Evolutionary conservation across 2,329 filamentous ascomycete species (phyloP).

Genomic region (Phyllosticta paracitricarpa): DNA sequence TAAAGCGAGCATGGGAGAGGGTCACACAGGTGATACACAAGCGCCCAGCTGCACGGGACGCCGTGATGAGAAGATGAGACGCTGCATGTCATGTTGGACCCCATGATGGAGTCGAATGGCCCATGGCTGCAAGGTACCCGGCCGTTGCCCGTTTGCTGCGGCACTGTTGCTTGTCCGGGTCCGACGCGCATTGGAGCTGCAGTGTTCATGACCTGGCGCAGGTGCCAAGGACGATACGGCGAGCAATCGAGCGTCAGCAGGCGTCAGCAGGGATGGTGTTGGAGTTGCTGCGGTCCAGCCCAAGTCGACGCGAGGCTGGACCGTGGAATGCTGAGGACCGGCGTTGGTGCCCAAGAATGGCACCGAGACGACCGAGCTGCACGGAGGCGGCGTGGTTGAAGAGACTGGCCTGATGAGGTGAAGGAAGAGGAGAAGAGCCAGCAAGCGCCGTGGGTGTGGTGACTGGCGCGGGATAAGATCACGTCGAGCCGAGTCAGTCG

Average conservation of each 20-base stretch:
- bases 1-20: constrained; percentile 1
- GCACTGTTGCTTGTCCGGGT: not conserved
- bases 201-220: not conserved
- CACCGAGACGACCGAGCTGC: not conserved
- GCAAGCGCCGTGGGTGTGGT: no score
- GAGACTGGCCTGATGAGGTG: not conserved
- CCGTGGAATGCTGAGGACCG: not conserved
- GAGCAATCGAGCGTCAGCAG: not conserved
- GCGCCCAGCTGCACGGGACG: constrained; percentile 8
- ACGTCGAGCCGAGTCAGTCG: not conserved
- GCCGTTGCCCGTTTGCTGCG: not conserved
- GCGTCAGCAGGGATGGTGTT: not conserved
- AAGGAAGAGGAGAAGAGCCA: not conserved
- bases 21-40: not conserved
- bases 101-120: not conserved
- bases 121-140: constrained; percentile 8
- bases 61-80: constrained; percentile 2
- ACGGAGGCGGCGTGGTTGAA: not conserved
- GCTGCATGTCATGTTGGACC: constrained; percentile 6
- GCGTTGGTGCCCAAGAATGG: not conserved
- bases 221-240: not conserved
- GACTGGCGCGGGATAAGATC: not conserved
- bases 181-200: not conserved
- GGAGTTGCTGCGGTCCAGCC: not conserved
- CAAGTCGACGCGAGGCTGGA: not conserved